Conservation (phyloP, 768 basidiomycete species). For the Boletellus ananas region DNA sequence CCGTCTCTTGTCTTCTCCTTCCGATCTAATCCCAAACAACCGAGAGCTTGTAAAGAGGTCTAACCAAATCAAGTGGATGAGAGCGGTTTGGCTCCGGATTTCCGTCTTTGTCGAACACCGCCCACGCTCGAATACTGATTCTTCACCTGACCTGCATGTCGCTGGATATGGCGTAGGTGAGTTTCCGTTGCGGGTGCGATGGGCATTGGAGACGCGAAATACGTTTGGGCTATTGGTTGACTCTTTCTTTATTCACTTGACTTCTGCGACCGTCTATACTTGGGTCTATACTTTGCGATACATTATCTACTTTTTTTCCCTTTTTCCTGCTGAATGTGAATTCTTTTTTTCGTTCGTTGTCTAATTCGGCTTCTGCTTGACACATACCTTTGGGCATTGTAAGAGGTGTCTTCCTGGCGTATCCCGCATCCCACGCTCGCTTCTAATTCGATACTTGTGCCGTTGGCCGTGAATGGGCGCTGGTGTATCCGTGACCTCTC, state of each 20-base stretch:
- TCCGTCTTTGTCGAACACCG: conserved; percentile 11
- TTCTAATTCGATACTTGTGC: conserved; percentile 8
- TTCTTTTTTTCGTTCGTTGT: conserved; percentile 30
- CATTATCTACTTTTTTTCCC: conserved; percentile 30
- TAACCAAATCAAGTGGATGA: conserved; percentile 39
- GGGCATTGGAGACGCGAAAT: conserved; percentile 20
- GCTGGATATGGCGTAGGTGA: conserved; percentile 9
- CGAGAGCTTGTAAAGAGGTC: conserved; percentile 31
- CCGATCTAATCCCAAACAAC: conserved; percentile 26
- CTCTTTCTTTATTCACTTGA: conserved; percentile 48
- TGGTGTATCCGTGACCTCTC: too few relatives aligned
- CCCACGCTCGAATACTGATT: conserved; percentile 1
- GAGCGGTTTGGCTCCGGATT: conserved; percentile 45
- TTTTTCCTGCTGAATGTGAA: conserved; percentile 14
- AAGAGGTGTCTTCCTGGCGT: conserved; percentile 23
- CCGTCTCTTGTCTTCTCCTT: conserved; percentile 17
- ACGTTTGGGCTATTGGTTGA: conserved; percentile 63
- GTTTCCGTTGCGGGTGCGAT: neutral
- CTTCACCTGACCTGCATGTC: neutral
- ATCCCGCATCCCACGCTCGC: conserved; percentile 26
- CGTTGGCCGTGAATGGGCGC: too few relatives aligned
- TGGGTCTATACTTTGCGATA: conserved; percentile 22
- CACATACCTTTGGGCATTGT: conserved; percentile 23
- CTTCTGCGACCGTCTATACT: conserved; percentile 31
- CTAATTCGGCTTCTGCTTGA: conserved; percentile 29